Percentiles rank a stretch among this genome's conserved stretches.
phyloP scores from a whole-genome alignment of 2,329 filamentous ascomycete genomes.

The Phialemoniopsis sp. region DNA sequence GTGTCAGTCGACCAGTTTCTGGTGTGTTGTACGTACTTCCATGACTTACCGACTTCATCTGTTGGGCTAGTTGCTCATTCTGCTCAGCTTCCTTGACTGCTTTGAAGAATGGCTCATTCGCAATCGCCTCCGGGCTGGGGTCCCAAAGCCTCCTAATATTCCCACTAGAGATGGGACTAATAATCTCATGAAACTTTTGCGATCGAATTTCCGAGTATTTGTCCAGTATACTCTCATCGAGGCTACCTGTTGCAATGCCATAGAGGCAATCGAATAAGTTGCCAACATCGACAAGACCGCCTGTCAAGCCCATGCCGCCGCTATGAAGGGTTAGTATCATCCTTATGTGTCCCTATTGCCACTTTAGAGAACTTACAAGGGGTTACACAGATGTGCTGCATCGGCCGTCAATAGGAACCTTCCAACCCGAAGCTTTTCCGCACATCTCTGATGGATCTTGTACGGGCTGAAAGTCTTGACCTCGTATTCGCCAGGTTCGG shows the following conservation, averaged over 20 bases:
- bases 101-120: constrained; percentile 17
- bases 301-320: constrained; percentile 44
- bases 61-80: constrained; percentile 5
- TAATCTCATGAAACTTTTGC: constrained; percentile 24
- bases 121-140: constrained; percentile 11
- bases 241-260: constrained; percentile 30
- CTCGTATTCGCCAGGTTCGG: constrained; percentile 4
- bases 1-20: too few relatives aligned
- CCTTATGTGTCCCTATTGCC: neutral
- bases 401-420: constrained; percentile 5
- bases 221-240: constrained; percentile 34
- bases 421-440: constrained; percentile 4
- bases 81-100: constrained; percentile 10
- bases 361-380: constrained; percentile 27
- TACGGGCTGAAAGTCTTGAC: constrained; percentile 5
- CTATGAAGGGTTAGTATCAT: constrained; percentile 9
- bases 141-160: constrained; percentile 15
- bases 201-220: constrained; percentile 32
- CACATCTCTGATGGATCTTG: constrained; percentile 6
- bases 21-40: too few relatives aligned
- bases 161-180: constrained; percentile 12
- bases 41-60: constrained; percentile 8
- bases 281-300: constrained; percentile 43
- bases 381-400: constrained; percentile 45
- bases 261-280: constrained; percentile 41